Evolutionary conservation across 495 filamentous ascomycete species (phyloP).

Genomic region (Tuber indicum): DNA sequence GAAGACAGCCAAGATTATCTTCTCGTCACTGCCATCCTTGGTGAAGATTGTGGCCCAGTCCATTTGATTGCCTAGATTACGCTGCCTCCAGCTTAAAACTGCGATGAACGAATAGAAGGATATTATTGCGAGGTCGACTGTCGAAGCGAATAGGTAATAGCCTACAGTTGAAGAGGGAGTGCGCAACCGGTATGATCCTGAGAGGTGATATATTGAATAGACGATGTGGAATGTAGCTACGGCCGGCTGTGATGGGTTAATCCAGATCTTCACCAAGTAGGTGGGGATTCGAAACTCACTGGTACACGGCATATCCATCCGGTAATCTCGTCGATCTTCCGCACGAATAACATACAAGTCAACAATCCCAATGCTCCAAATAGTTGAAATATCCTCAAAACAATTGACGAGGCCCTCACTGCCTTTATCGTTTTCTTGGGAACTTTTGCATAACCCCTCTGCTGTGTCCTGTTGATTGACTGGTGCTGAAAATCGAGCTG

Average conservation of each 20-base stretch:
- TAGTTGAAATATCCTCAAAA: constrained; percentile 26
- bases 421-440: constrained; percentile 11
- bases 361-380: constrained; percentile 32
- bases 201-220: constrained; percentile 36
- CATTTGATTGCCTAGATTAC: constrained; percentile 4
- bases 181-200: constrained; percentile 31
- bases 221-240: constrained; percentile 31
- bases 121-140: constrained; percentile 30
- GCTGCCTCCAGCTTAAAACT: constrained; percentile 26
- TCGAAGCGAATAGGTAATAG: constrained; percentile 30
- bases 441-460: constrained; percentile 12
- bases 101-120: constrained; percentile 34
- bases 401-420: constrained; percentile 11
- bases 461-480: constrained; percentile 14
- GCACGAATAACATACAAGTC: constrained; percentile 28
- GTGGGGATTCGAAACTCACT: constrained; percentile 11
- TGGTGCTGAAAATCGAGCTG: constrained; percentile 28
- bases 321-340: constrained; percentile 29
- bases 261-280: not conserved
- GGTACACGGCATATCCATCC: constrained; percentile 36
- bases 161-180: constrained; percentile 28
- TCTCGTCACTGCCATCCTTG: constrained; percentile 1
- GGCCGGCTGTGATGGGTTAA: constrained; percentile 19
- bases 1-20: constrained; percentile 30
- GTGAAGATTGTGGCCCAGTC: constrained; percentile 32